Evolutionary conservation across 805 yeast species (phyloP).

Genomic region (Yueomyces sinensis): DNA sequence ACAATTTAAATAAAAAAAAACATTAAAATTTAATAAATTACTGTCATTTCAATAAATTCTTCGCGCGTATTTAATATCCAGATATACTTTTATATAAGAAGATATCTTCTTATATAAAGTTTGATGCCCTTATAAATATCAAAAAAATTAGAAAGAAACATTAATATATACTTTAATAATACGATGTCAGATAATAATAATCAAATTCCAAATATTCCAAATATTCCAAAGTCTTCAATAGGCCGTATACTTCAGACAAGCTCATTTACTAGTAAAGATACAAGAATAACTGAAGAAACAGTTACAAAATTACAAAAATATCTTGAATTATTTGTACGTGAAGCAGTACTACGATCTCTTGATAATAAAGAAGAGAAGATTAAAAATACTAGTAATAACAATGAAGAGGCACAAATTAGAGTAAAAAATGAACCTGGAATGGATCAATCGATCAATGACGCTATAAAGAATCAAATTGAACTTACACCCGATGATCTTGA

Average conservation of each 20-base stretch:
- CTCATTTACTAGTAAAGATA: slow-evolving; percentile 10
- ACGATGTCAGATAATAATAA: no score
- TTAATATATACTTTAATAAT: no score
- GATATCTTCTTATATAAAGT: no score
- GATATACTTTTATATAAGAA: no score
- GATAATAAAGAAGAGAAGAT: slow-evolving; percentile 11
- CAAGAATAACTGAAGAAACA: slow-evolving; percentile 13
- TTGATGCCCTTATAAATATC: no score
- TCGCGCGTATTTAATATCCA: no score
- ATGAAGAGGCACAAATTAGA: background rate
- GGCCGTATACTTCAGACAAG: slow-evolving; percentile 12
- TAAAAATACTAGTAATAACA: background rate
- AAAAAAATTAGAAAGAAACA: no score
- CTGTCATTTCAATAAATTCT: background rate
- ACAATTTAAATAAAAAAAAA: no score
- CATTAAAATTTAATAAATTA: no score
- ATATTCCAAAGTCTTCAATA: slow-evolving; percentile 12
- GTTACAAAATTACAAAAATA: slow-evolving; percentile 13
- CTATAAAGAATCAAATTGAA: slow-evolving; percentile 1
- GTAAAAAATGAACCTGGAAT: slow-evolving; percentile 1
- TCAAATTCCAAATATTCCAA: slow-evolving; percentile 3
- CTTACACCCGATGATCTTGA: slow-evolving; percentile 19
- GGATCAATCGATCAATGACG: background rate
- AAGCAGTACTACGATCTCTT: slow-evolving; percentile 18
- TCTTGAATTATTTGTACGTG: slow-evolving; percentile 18